Evolutionary conservation across 352 stramenopile genomes (phyloP).

Genomic region (Blastocystis sp.): DNA sequence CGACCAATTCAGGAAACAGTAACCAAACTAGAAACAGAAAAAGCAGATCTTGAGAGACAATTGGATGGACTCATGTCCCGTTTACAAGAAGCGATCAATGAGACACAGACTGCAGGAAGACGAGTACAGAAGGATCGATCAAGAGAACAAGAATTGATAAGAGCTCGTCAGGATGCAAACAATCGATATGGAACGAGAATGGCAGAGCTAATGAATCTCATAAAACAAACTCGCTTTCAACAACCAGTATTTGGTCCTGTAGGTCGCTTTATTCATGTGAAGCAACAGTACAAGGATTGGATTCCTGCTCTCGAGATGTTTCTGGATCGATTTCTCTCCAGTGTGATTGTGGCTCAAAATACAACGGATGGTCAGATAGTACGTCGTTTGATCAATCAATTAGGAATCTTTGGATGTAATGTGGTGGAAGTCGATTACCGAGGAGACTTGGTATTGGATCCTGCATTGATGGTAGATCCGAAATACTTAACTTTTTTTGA

Average conservation of each 20-base stretch:
- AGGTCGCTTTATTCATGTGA: neutral
- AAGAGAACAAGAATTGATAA: neutral
- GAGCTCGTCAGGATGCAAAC: neutral
- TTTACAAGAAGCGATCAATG: neutral
- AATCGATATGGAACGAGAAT: neutral
- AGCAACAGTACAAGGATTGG: neutral
- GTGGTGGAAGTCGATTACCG: neutral
- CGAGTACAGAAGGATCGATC: neutral
- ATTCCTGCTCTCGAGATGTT: neutral
- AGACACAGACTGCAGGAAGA: neutral
- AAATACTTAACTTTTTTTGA: neutral
- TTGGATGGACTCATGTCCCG: neutral
- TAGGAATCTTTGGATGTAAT: neutral
- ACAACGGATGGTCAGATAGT: neutral
- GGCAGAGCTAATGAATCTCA: neutral
- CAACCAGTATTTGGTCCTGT: neutral
- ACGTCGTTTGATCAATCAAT: neutral
- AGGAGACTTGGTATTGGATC: neutral
- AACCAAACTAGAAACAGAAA: neutral
- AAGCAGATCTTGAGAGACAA: neutral
- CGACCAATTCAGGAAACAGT: neutral
- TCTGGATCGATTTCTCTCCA: neutral
- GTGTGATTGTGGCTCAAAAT: neutral
- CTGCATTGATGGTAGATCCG: neutral
- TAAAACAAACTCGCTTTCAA: neutral